Conservation (phyloP, 2,329 filamentous ascomycete species). For the Apiospora aurea region DNA sequence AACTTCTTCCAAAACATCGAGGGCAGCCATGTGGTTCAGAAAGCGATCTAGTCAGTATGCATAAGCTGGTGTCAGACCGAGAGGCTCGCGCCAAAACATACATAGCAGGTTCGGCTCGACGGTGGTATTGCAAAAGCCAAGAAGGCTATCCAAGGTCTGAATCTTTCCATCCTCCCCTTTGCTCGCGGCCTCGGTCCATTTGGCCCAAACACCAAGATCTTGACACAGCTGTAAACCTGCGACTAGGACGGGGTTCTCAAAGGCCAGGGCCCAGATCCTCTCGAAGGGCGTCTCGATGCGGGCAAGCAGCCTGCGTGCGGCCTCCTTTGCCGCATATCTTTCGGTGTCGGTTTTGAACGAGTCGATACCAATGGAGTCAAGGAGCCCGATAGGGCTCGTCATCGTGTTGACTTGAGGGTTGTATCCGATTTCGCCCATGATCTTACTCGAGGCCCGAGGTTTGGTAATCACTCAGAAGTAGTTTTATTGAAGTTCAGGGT, state of each 20-base stretch:
- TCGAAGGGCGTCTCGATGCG: slow-evolving; percentile 35
- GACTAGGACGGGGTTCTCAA: slow-evolving; percentile 32
- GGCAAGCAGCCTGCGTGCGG: slow-evolving; percentile 32
- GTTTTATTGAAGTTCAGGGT: not conserved
- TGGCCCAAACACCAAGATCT: slow-evolving; percentile 35
- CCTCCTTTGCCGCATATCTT: slow-evolving; percentile 31
- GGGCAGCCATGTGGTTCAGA: slow-evolving; percentile 35
- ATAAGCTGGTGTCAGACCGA: not conserved
- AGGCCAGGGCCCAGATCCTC: slow-evolving; percentile 30
- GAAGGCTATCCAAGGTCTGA: slow-evolving; percentile 32
- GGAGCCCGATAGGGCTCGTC: not conserved
- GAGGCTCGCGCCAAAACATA: slow-evolving; percentile 24
- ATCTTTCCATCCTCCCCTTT: slow-evolving; percentile 27
- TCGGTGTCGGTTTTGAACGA: slow-evolving; percentile 28
- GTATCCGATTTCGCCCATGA: no score
- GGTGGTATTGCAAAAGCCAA: slow-evolving; percentile 29
- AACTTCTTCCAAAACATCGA: slow-evolving; percentile 36
- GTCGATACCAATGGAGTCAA: not conserved
- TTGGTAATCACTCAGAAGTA: not conserved
- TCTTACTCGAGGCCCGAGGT: no score
- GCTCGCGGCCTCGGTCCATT: slow-evolving; percentile 30
- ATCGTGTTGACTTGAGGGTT: not conserved
- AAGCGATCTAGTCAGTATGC: slow-evolving; percentile 33
- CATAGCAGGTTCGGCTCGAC: slow-evolving; percentile 35
- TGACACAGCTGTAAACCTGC: slow-evolving; percentile 32